Base-by-base conservation (phyloP, 2,329 filamentous ascomycete species). In the Aspergillus costaricaensis region DNA sequence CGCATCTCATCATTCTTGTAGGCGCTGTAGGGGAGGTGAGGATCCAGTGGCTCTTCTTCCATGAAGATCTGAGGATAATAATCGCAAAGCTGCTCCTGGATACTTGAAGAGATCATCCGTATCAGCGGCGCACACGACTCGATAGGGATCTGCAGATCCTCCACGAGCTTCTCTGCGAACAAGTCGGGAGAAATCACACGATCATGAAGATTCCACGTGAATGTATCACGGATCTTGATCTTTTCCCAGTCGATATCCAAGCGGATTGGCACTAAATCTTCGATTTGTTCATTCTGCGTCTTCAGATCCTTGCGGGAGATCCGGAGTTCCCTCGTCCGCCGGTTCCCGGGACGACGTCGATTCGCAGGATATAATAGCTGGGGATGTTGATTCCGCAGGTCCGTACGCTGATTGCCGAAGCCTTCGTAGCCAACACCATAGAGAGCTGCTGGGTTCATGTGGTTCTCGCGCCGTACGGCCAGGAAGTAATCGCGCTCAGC, bases 1-100 rank as follows among this genome's bases (percentile, higher is more conserved):
- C 95, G 90, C 94, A 99, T 97, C 80, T 99, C 95, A 74, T 99
- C 95, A 73, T 99, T 96, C 78, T 98, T 98, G 81, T 97, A 96
- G 6, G 95, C 93, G 41, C 85, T 88, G 74, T 98, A 98, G 0
- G 94, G 93, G 12, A 96, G 82, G 72, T 95, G 90, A 1, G 92
- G 91, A 70, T 99, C 94, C 50, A 97, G 82, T 0, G 94, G 87
- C 69, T 96, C 92, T 69, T 98, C 94, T 68, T 96, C 89, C 52
- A 94, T 90, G 58, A 88, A 95, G 23, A 95, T 88, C 69, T 96
- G 92, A 5, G 95, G 95, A 73, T 96, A 96, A 74, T 92, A 98
- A 74, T 98, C 95, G 68, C 88, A 87, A 54, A 98, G 83, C 78
- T 98, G 95, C 68, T 98, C 95, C 64, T 89, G 86, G 65, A 99